Evolutionary conservation across 805 yeast genomes (phyloP).

Genomic region (Wickerhamomyces chaumierensis): DNA sequence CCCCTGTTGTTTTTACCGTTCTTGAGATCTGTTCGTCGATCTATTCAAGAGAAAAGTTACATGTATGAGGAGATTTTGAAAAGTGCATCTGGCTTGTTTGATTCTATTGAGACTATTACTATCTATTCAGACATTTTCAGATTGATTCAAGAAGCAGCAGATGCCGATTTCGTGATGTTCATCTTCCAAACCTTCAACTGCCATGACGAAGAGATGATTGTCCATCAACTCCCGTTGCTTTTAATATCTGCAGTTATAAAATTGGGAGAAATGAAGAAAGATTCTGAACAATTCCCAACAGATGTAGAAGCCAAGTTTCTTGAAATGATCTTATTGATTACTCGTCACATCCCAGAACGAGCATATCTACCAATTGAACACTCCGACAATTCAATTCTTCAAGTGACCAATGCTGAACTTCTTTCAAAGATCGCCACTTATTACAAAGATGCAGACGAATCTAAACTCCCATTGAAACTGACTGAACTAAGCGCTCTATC

Average conservation of each 20-base stretch:
- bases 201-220: slow-evolving; percentile 78
- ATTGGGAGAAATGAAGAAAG: slow-evolving; percentile 33
- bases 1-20: slow-evolving; percentile 63
- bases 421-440: slow-evolving; percentile 21
- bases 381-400: slow-evolving; percentile 17
- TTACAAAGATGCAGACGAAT: slow-evolving; percentile 21
- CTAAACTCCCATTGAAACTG: slow-evolving; percentile 27
- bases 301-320: background rate
- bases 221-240: slow-evolving; percentile 65
- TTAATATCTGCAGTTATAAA: slow-evolving; percentile 34
- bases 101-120: slow-evolving; percentile 68
- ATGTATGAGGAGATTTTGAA: slow-evolving; percentile 35
- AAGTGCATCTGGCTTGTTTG: slow-evolving; percentile 64
- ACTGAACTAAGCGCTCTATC: slow-evolving; percentile 33
- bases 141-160: slow-evolving; percentile 25
- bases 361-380: slow-evolving; percentile 47
- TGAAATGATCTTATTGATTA: background rate
- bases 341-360: slow-evolving; percentile 44
- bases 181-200: slow-evolving; percentile 58
- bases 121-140: slow-evolving; percentile 62
- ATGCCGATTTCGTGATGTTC: slow-evolving; percentile 43
- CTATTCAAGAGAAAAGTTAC: slow-evolving; percentile 12
- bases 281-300: slow-evolving; percentile 8
- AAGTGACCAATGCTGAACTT: slow-evolving; percentile 11
- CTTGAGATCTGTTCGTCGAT: slow-evolving; percentile 33